phyloP scores from a whole-genome alignment of 257 asterid species.

The Solanum pimpinellifolium region DNA sequence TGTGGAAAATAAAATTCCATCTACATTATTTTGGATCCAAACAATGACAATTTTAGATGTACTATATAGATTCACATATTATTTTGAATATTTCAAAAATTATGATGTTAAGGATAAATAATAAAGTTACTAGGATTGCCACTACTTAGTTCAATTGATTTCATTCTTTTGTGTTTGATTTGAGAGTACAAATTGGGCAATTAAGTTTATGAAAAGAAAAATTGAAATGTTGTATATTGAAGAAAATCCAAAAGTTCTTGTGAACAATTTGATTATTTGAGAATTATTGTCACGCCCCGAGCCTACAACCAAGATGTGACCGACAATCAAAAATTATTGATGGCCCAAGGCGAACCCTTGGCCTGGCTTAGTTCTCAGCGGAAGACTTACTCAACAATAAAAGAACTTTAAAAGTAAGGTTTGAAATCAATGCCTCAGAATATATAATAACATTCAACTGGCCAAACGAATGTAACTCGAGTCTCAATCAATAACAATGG shows the following conservation, averaged over 20 bases:
- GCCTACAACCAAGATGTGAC: too few species aligned
- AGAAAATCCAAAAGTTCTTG: not conserved
- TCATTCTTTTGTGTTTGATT: not conserved
- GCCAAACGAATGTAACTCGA: too few species aligned
- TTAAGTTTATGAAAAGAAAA: not conserved
- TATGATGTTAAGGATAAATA: not conserved
- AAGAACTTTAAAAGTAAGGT: too few species aligned
- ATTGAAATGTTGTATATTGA: not conserved
- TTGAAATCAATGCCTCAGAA: too few species aligned
- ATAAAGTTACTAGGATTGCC: not conserved
- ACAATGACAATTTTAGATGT: not conserved
- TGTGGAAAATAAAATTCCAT: not conserved
- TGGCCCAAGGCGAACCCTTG: too few species aligned
- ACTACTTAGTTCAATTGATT: not conserved
- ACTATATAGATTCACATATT: not conserved
- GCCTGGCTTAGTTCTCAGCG: accelerated
- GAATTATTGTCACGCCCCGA: not conserved
- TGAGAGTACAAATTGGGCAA: not conserved
- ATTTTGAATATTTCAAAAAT: not conserved
- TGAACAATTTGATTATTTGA: not conserved
- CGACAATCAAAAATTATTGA: too few species aligned
- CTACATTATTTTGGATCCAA: conserved; percentile 1
- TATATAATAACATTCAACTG: too few species aligned
- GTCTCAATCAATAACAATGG: too few species aligned
- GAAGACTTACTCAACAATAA: too few species aligned